Evolutionary conservation across 805 yeast genomes (phyloP).

Genomic region (Kazachstania viticola): DNA sequence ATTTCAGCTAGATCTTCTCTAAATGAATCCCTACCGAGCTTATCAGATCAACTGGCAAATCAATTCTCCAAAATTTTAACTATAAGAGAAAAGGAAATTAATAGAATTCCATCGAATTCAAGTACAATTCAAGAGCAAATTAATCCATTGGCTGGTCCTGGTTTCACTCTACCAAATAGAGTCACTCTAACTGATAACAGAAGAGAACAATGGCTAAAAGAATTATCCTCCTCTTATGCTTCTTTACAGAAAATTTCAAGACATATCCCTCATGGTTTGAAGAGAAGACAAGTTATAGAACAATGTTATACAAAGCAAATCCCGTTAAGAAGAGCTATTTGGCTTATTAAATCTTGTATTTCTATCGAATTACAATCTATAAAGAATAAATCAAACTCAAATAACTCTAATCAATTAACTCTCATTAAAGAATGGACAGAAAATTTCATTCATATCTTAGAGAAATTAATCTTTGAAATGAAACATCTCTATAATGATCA

Average conservation of each 20-base stretch:
- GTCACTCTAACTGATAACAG: conserved; percentile 84
- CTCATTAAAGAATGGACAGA: conserved; percentile 90
- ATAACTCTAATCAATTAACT: conserved; percentile 4
- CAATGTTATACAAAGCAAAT: conserved; percentile 55
- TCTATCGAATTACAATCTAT: conserved; percentile 47
- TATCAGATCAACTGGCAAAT: conserved; percentile 20
- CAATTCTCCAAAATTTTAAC: conserved; percentile 21
- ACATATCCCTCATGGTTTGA: conserved; percentile 83
- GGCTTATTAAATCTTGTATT: conserved; percentile 85
- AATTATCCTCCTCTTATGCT: conserved; percentile 54
- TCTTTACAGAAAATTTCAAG: conserved; percentile 60
- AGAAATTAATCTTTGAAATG: conserved; percentile 26
- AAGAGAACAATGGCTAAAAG: conserved; percentile 75
- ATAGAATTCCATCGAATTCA: conserved; percentile 15
- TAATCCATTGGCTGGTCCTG: conserved; percentile 22
- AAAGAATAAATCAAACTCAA: conserved; percentile 6
- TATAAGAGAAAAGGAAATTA: conserved; percentile 23
- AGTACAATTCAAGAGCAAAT: conserved; percentile 2
- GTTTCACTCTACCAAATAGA: conserved; percentile 30
- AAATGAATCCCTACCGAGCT: conserved; percentile 23
- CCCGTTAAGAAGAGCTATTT: conserved; percentile 73
- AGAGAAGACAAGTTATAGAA: conserved; percentile 62
- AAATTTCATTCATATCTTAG: conserved; percentile 49
- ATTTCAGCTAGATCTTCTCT: conserved; percentile 27
- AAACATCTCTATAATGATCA: conserved; percentile 19